Conservation (phyloP, 495 filamentous ascomycete genomes). For the Podospora comata region DNA sequence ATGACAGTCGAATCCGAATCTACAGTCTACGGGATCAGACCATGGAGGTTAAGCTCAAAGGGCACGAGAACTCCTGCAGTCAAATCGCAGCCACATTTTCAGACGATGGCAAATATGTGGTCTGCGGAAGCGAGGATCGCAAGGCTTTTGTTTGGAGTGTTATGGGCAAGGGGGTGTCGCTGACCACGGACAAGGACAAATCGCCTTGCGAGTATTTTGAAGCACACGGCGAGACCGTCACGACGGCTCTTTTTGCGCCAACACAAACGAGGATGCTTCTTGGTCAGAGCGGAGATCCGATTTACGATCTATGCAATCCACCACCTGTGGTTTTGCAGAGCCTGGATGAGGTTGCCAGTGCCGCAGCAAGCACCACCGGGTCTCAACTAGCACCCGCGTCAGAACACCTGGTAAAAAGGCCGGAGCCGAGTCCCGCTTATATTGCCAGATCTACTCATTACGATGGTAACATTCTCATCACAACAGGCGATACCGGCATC, state of each 20-base stretch:
- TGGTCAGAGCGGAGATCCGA: slow-evolving; percentile 77
- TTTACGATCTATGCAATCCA: slow-evolving; percentile 95
- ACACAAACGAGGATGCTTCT: slow-evolving; percentile 72
- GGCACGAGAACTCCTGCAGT: slow-evolving; percentile 85
- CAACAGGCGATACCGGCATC: slow-evolving; percentile 79
- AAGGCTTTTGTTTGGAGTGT: slow-evolving; percentile 87
- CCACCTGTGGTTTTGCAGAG: slow-evolving; percentile 82
- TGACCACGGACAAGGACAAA: slow-evolving; percentile 71
- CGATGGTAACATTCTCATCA: slow-evolving; percentile 88
- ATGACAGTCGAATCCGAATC: slow-evolving; percentile 89
- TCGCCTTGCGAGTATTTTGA: slow-evolving; percentile 82
- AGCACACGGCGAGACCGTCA: slow-evolving; percentile 84
- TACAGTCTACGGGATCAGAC: slow-evolving; percentile 83
- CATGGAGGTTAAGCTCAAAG: slow-evolving; percentile 86
- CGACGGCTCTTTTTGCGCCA: slow-evolving; percentile 80
- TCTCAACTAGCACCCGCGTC: slow-evolving; percentile 24
- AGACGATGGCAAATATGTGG: slow-evolving; percentile 81
- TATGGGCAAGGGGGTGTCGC: slow-evolving; percentile 41
- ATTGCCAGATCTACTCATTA: slow-evolving; percentile 69
- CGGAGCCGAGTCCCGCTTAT: slow-evolving; percentile 59
- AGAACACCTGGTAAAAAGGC: slow-evolving; percentile 34
- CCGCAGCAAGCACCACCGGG: slow-evolving; percentile 35
- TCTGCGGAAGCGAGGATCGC: slow-evolving; percentile 90
- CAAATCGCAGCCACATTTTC: slow-evolving; percentile 90
- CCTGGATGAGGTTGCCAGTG: slow-evolving; percentile 57